phyloP scores from a whole-genome alignment of 495 filamentous ascomycete genomes.

The Penicilliopsis zonata region DNA sequence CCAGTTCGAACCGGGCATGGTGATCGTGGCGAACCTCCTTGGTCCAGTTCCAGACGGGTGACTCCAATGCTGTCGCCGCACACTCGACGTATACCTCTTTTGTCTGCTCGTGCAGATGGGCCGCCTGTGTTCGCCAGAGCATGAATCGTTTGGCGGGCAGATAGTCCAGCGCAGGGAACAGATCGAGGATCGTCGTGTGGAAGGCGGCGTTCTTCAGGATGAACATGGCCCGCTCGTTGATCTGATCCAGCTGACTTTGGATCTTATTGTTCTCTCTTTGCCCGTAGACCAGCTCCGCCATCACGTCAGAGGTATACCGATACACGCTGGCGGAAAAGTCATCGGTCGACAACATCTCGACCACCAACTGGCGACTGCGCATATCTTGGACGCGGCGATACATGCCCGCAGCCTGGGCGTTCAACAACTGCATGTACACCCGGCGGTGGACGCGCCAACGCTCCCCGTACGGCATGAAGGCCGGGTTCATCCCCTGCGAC shows the following conservation, averaged over 20 bases:
- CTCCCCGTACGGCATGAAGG: slow-evolving; percentile 2
- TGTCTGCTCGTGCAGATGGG: slow-evolving; percentile 1
- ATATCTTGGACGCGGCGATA: not conserved
- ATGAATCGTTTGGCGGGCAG: slow-evolving; percentile 9
- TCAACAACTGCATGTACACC: not conserved
- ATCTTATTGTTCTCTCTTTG: slow-evolving; percentile 4
- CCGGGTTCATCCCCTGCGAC: slow-evolving; percentile 5
- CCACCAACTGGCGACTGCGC: not conserved
- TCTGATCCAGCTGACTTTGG: slow-evolving; percentile 4
- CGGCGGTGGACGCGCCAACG: not conserved
- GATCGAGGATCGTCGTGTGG: slow-evolving; percentile 9
- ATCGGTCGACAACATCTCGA: slow-evolving; percentile 1
- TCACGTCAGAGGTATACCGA: slow-evolving; percentile 4
- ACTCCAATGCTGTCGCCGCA: slow-evolving; percentile 1
- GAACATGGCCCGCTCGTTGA: not conserved
- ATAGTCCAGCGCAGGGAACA: slow-evolving; percentile 8
- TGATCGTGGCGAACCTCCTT: too few species aligned
- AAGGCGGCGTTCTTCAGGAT: slow-evolving; percentile 1
- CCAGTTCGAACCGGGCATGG: too few species aligned
- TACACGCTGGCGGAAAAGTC: slow-evolving; percentile 4
- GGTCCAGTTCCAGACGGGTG: too few species aligned
- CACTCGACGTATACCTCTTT: slow-evolving; percentile 4
- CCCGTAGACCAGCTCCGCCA: slow-evolving; percentile 9
- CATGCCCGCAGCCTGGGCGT: not conserved
- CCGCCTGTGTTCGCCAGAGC: slow-evolving; percentile 7